These are phyloP conservation scores for Colletotrichum sp. DNA, from an alignment of 2,329 filamentous ascomycete genomes.

Conservation along the genomic window DNA sequence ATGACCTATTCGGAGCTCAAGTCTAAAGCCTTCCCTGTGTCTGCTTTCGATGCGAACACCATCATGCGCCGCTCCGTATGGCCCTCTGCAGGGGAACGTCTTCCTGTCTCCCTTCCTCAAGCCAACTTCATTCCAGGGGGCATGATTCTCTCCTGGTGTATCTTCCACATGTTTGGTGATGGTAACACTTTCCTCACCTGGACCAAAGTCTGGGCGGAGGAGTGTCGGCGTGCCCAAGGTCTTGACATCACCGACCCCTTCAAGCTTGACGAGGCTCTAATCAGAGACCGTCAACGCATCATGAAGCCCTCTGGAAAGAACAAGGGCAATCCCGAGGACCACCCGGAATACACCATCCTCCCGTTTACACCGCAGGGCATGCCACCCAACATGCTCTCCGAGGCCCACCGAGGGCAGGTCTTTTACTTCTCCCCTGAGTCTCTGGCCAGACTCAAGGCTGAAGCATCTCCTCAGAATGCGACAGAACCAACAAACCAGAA, in stretches of 20 bases:
- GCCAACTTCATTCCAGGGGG: slow-evolving; percentile 10
- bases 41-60: background rate
- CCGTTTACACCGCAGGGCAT: background rate
- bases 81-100: background rate
- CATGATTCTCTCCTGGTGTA: background rate
- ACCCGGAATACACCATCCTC: slow-evolving; percentile 10
- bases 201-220: slow-evolving; percentile 5
- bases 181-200: background rate
- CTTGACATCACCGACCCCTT: background rate
- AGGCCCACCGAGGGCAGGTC: background rate
- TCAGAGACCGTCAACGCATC: background rate
- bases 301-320: background rate
- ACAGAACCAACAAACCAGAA: background rate
- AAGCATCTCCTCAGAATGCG: background rate
- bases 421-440: slow-evolving; percentile 10
- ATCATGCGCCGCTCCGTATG: background rate
- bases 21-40: background rate
- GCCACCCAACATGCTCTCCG: background rate
- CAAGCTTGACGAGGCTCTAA: background rate
- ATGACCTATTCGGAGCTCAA: slow-evolving; percentile 3
- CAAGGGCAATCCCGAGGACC: background rate
- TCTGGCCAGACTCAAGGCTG: background rate
- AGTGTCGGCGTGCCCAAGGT: slow-evolving; percentile 5
- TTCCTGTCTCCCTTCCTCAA: background rate
- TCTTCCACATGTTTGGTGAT: slow-evolving; percentile 1